Evolutionary conservation across 2,329 filamentous ascomycete genomes (phyloP), one percentile per base, ranked within the genome.

Genomic region (Calonectria pseudoturangicola): DNA sequence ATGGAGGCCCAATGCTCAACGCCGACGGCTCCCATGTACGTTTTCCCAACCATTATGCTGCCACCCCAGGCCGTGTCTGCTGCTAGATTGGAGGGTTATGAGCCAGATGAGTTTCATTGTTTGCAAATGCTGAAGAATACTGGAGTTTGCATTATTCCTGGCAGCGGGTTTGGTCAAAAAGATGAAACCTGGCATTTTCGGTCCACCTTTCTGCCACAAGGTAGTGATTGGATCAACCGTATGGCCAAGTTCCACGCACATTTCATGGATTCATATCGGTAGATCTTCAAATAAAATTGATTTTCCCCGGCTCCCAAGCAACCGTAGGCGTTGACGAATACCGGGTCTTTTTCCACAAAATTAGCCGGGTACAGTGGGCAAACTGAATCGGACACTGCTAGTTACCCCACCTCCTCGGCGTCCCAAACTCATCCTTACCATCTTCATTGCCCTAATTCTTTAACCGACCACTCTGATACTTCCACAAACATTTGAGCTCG

Each of bases 11-110:
- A 96, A 83, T 98, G 96, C 86, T 93, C 94, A 80, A 89, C 92
- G 78, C 97, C 97, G 67, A 94, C 98, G 89, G 97, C 97, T 73
- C 93, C 94, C 83, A 99, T 99, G 97, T 99, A 99, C 88, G 93
- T 99, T 81, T 99, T 98, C 91, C 97, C 97, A 25, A 96, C 95
- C 79, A 97, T 99, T 86, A 92, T 88, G 41, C 88, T 98, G 27
- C 91, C 96, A 1, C 79, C 86, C 27, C 95, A 94, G 86, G 97
- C 95, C 47, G 85, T 93, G 74, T 92, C 93, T 75, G 94, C 94
- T 18, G 97, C 97, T 36, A 84, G 88, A 80, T 86, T 92, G 73
- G 94, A 95, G 83, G 92, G 92, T 79, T 93, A 94, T 81, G 87
- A 89, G 15, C 87, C 96, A 1, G 97, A 99, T 80, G 96, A 98